Percentiles rank a stretch among this genome's conserved stretches.
These are phyloP conservation scores for Blastomyces gilchristii DNA, from an alignment of 2,329 filamentous ascomycete genomes.

Conservation along the genomic window DNA sequence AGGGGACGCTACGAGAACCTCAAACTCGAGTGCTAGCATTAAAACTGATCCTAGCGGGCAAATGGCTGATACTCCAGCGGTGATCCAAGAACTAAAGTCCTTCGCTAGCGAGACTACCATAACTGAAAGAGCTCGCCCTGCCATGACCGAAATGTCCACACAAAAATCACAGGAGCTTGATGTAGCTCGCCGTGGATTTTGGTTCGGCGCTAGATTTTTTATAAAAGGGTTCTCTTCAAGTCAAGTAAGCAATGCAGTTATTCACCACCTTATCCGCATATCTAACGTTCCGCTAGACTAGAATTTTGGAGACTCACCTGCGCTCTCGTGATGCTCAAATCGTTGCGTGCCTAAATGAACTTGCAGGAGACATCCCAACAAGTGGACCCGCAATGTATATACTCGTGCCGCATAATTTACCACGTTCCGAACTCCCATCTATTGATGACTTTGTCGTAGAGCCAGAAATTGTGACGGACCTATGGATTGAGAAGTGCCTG, in stretches of 20 bases:
- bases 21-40: constrained; percentile 11
- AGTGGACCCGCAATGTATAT: constrained; percentile 26
- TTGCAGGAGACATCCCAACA: constrained; percentile 23
- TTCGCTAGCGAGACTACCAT: constrained; percentile 32
- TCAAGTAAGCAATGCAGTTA: constrained; percentile 36
- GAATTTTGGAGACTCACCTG: constrained; percentile 33
- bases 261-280: neutral
- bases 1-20: constrained; percentile 26
- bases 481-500: constrained; percentile 85
- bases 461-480: constrained; percentile 62
- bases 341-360: constrained; percentile 25
- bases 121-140: constrained; percentile 16
- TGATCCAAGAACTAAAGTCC: constrained; percentile 27
- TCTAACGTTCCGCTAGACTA: constrained; percentile 19
- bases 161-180: constrained; percentile 12
- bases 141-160: constrained; percentile 17
- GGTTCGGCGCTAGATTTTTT: constrained; percentile 46
- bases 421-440: constrained; percentile 26
- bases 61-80: constrained; percentile 11
- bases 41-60: constrained; percentile 14
- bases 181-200: constrained; percentile 41
- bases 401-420: constrained; percentile 32
- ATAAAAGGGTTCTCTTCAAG: constrained; percentile 49
- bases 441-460: constrained; percentile 33
- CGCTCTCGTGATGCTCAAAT: constrained; percentile 33